These are phyloP conservation scores for Pestalotiopsis sp. DNA, from an alignment of 2,329 filamentous ascomycete genomes.

Conservation along the genomic window DNA sequence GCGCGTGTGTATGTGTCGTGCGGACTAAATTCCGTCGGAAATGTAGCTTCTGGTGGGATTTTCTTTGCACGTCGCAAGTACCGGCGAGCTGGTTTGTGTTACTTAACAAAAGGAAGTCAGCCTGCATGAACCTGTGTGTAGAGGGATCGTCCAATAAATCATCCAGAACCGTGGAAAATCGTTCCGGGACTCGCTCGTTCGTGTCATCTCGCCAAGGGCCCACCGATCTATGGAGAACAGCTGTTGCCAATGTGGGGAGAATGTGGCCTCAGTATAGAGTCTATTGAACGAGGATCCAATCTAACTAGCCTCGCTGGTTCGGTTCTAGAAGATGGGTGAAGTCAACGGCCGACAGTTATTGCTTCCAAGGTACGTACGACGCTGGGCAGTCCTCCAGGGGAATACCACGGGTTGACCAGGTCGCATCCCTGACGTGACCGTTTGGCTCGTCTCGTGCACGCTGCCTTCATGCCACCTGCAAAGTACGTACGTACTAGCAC, in stretches of 20 bases:
- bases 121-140: background rate
- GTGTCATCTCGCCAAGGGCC: background rate
- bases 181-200: background rate
- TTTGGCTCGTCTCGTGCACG: background rate
- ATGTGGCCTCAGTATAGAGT: background rate
- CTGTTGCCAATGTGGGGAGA: background rate
- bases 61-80: background rate
- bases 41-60: background rate
- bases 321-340: background rate
- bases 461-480: background rate
- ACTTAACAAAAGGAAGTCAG: background rate
- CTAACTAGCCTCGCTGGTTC: background rate
- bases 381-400: background rate
- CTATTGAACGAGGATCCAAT: background rate
- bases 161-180: background rate
- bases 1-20: background rate
- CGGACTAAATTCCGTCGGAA: background rate
- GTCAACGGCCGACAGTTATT: background rate
- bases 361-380: background rate
- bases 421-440: background rate
- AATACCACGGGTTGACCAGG: background rate
- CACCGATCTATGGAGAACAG: background rate
- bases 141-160: background rate
- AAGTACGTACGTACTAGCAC: background rate
- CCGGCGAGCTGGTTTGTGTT: background rate